Percentiles rank a stretch among this genome's conserved stretches.
These are phyloP conservation scores for Lentinus tigrinus DNA, from an alignment of 768 basidiomycete species.

Conservation along the genomic window DNA sequence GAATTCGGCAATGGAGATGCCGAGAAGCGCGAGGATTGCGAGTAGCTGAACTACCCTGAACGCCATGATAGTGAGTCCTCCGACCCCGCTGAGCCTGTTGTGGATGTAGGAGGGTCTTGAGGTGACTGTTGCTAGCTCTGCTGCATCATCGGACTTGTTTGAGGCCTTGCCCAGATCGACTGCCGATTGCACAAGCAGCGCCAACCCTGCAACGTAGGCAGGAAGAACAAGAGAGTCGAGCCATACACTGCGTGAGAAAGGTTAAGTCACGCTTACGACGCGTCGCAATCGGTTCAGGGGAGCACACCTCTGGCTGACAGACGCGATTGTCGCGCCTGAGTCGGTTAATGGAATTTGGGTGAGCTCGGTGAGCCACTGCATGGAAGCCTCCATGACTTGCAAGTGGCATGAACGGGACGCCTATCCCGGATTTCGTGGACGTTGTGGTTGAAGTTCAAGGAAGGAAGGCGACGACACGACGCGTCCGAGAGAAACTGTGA, in stretches of 20 bases:
- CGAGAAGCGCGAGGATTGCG: slow-evolving; percentile 32
- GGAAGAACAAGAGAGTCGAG: not conserved
- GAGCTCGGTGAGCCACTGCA: too few species aligned
- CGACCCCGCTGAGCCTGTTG: slow-evolving; percentile 8
- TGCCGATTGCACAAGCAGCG: slow-evolving; percentile 8
- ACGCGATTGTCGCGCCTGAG: too few species aligned
- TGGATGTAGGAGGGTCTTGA: not conserved
- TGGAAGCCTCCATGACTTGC: too few species aligned
- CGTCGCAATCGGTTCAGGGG: too few species aligned
- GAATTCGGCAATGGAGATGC: slow-evolving; percentile 34
- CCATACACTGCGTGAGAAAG: not conserved
- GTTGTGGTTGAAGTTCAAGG: too few species aligned
- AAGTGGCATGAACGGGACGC: too few species aligned
- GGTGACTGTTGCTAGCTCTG: not conserved
- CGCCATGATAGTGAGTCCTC: slow-evolving; percentile 34
- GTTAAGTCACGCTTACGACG: too few species aligned
- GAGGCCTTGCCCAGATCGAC: slow-evolving; percentile 22
- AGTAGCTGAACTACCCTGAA: slow-evolving; percentile 33
- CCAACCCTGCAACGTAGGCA: not conserved
- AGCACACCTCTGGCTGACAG: too few species aligned
- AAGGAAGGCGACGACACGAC: too few species aligned
- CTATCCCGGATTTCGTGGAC: too few species aligned
- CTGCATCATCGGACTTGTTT: slow-evolving; percentile 1
- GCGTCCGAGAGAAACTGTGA: too few species aligned
- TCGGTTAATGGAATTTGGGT: too few species aligned